A percentile compares a stretch with the other conserved stretches of the same genome.
phyloP scores from a whole-genome alignment of 2,329 filamentous ascomycete genomes.

The Xylariaceae sp. region DNA sequence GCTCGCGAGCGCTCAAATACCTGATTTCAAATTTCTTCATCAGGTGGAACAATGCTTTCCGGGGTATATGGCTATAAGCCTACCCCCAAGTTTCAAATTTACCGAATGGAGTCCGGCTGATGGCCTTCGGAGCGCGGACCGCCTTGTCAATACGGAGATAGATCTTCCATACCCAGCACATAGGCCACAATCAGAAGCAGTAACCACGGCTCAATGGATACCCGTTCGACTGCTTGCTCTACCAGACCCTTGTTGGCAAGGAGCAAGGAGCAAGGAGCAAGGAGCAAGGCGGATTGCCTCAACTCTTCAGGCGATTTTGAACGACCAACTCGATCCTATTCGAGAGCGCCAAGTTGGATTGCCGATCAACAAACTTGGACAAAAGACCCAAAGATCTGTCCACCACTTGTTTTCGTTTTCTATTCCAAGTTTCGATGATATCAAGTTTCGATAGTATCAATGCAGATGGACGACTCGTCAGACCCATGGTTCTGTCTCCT shows the following conservation, averaged over 20 bases:
- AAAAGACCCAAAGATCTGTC: no score
- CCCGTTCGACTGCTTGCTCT: slow-evolving; percentile 40
- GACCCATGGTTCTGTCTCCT: no score
- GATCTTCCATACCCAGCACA: slow-evolving; percentile 33
- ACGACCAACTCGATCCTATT: neutral
- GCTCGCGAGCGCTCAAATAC: slow-evolving; percentile 45
- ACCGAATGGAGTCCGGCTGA: slow-evolving; percentile 43
- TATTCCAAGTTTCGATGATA: no score
- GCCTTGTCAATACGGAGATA: slow-evolving; percentile 37
- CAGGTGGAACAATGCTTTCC: neutral
- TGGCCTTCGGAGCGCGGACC: slow-evolving; percentile 35
- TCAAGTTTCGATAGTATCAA: no score
- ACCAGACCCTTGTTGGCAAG: slow-evolving; percentile 43
- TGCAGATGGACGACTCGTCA: no score
- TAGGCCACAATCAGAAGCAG: slow-evolving; percentile 36
- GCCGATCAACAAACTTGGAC: neutral
- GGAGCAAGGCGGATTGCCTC: neutral
- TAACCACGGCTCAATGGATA: slow-evolving; percentile 39
- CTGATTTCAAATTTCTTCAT: neutral
- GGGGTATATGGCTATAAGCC: neutral
- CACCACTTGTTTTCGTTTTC: no score
- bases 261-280: neutral
- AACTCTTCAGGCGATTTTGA: neutral
- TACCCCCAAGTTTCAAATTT: slow-evolving; percentile 19
- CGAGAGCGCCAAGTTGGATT: neutral